Evolutionary conservation across 2,329 filamentous ascomycete genomes (phyloP), one percentile per base, ranked within the genome.

Genomic region (Fusarium cyanostomum): DNA sequence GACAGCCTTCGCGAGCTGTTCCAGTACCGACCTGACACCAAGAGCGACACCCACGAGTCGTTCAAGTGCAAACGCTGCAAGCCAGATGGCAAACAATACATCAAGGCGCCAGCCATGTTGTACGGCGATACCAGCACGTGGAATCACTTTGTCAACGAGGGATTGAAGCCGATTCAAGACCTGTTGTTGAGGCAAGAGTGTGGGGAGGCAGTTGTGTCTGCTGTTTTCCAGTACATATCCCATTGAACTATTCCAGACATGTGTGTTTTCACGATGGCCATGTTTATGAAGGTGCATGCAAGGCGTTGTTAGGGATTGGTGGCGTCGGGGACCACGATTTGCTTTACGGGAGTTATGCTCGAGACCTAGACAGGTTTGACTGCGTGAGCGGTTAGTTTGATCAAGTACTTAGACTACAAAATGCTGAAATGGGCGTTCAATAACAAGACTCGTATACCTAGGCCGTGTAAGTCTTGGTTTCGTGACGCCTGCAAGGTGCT

Each of bases 81-180:
- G 71, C 89, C 92, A 1, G 92, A 96, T 70, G 94, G 94, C 1
- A 89, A 85, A 60, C 95, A 99, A 77, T 86, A 86, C 63, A 86
- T 97, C 72, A 98, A 97, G 76, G 92, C 94, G 2, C 91, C 91
- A 5, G 95, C 95, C 1, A 94, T 98, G 89, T 80, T 99, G 59
- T 99, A 99, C 73, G 95, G 95, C 49, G 95, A 99, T 73, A 98
- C 95, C 18, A 98, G 93, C 78, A 94, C 92, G n/a, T 99, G 95
- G 95, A 99, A 99, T 72, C 95, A 99, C 77, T 96, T 97, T 78
- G 86, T 90, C 38, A 97, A 97, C 70, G 86, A 89, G 4, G 89
- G 87, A 1, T 78, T 99, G 72, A 85, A 87, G 64, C 84, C 86
- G 58, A 99, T 99, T 57, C 94, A 99, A 76, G 95, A 99, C 80